phyloP scores from a whole-genome alignment of 345 rosid species.

The Dipteronia sinensis region DNA sequence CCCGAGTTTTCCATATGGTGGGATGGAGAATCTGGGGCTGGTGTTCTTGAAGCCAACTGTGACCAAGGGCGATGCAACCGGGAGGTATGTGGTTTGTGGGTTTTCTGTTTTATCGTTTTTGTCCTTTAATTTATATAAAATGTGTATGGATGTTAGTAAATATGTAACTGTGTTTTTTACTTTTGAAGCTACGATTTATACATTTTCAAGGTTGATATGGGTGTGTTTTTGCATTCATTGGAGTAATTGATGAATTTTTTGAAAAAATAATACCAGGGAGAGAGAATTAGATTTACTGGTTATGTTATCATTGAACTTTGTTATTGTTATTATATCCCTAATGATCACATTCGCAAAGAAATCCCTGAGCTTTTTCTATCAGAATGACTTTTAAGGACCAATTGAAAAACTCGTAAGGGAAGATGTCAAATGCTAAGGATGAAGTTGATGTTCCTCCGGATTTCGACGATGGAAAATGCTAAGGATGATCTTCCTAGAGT shows the following conservation, averaged over 20 bases:
- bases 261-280: not conserved
- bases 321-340: not conserved
- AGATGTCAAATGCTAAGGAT: too few species aligned
- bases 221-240: not conserved
- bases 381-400: too few species aligned
- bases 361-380: too few species aligned
- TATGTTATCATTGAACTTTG: not conserved
- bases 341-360: too few species aligned
- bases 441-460: too few species aligned
- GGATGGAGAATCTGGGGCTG: conserved; percentile 93
- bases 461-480: too few species aligned
- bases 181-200: not conserved
- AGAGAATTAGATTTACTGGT: not conserved
- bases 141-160: too few species aligned
- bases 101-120: conserved; percentile 4
- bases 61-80: conserved; percentile 80
- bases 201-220: not conserved
- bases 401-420: too few species aligned
- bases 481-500: too few species aligned
- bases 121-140: not conserved
- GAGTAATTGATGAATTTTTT: not conserved
- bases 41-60: conserved; percentile 89
- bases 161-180: not conserved
- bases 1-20: conserved; percentile 91
- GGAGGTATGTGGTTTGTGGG: conserved; percentile 55